Base-by-base conservation (phyloP, 169 alveolate species). In the Hammondia hammondi region DNA sequence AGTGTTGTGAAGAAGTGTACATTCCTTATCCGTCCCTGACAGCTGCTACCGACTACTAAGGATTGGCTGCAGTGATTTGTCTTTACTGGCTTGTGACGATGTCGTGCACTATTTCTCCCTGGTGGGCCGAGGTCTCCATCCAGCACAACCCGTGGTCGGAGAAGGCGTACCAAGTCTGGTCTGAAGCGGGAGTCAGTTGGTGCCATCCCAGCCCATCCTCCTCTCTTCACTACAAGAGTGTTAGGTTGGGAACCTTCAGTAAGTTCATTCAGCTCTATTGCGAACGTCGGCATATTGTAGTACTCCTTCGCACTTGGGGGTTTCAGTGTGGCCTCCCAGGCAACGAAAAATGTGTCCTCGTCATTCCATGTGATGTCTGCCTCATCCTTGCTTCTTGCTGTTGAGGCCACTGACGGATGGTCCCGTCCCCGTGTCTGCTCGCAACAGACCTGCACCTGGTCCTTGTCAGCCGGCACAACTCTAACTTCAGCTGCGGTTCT, bases 191-290 rank as follows among this genome's bases (percentile, higher is more conserved):
- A 43, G 70, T 82, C 90, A 21, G 90, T 82, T 0, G 90, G 90
- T 12, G 90, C 90, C 7, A 35, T 21, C 61, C 90, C 90, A 12
- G 52, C 2, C 29, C 29, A 10, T 7, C 85, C 46, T 10, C n/a
- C 48, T 14, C 29, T 21, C 29, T 32, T 24, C 29, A 14, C 21
- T 77, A 32, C 32, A 29, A 6, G 43, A 29, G 46, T 2, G 57
- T 12, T 52, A 29, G 96, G 97, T 87, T 97, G 98, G 91, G 97
- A 98, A 93, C 97, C 98, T 19, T 95, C 96, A 37, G 98, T 87
- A 27, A 98, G 94, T 93, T 98, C 98, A 91, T 97, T 97, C 82
- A 98, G 97, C 94, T 98, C 98, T 95, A 98, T 94, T 52, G 99
- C 97, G 96, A 98, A 43, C 24, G 71, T 43, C 27, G 85, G 45